Base-by-base conservation (phyloP, 1,284 basidiomycete genomes). In the Marasmius fiardii region DNA sequence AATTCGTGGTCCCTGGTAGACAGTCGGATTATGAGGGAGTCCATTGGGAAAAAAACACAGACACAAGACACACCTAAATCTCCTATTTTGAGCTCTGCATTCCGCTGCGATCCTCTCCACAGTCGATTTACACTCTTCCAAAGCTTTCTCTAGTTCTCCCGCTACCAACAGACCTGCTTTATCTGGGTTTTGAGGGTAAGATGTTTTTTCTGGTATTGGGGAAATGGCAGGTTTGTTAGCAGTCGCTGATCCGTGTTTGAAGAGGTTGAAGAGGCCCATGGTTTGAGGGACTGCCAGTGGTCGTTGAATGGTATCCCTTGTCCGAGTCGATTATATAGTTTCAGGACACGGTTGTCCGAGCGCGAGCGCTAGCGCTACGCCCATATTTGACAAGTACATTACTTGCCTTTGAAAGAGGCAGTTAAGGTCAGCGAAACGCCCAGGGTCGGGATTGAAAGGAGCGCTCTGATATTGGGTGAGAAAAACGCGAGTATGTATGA, bases 21-120 rank as follows among this genome's bases (percentile, higher is more conserved):
- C 6, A 10, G 6, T 3, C 21, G 1, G 31, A 3, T 20, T 16
- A 23, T 12, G 16, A 7, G 21, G 23, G 21, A 7, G 20, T n/a
- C 24, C 16, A n/a, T 11, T 26, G 16, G 26, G 4, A n/a, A 23
- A 41, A 21, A n/a, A 5, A 21, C 8, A 26, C 14, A n/a, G 12
- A 12, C 11, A 2, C 49, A 11, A 14, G 48, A 33, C 65, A 48
- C 51, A 74, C 71, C 74, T 66, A 55, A 73, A 77, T 55, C 71
- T 73, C 44, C 69, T 62, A 51, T 77, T 78, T 51, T 63, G 67
- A 4, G 63, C 63, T 44, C 68, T 64, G 58, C 75, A 78, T 34
- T 74, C 67, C 43, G 60, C 67, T 8, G 70, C 68, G 52, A 79
- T 77, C 21, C 45, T 20, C 14, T 26, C 21, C 26, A 48, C 45